These are phyloP conservation scores for Scheffersomyces amazonensis DNA, from an alignment of 805 yeast genomes.

Conservation along the genomic window DNA sequence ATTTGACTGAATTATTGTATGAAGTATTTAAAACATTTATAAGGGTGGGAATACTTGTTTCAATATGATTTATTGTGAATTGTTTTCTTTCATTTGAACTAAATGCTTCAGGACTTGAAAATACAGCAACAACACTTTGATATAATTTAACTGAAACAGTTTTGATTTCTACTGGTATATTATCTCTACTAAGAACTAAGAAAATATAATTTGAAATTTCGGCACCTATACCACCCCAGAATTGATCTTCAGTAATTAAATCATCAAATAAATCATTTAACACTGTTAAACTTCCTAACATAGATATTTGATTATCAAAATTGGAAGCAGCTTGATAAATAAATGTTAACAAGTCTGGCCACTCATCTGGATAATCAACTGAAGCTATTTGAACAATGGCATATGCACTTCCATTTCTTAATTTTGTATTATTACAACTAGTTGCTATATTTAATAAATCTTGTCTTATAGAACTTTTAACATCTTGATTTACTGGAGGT, in stretches of 20 bases:
- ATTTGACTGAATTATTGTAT: slow-evolving; percentile 2
- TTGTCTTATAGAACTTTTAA: slow-evolving; percentile 51
- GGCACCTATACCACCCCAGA: slow-evolving; percentile 70
- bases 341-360: slow-evolving; percentile 68
- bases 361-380: slow-evolving; percentile 92
- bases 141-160: slow-evolving; percentile 43
- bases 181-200: slow-evolving; percentile 29
- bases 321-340: slow-evolving; percentile 43
- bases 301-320: slow-evolving; percentile 21
- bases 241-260: slow-evolving; percentile 79
- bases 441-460: slow-evolving; percentile 48
- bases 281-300: slow-evolving; percentile 57
- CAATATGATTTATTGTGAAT: slow-evolving; percentile 29
- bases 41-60: slow-evolving; percentile 14
- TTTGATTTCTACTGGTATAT: slow-evolving; percentile 37
- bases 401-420: slow-evolving; percentile 66
- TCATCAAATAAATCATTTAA: slow-evolving; percentile 82
- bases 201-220: slow-evolving; percentile 52
- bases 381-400: slow-evolving; percentile 82
- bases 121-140: slow-evolving; percentile 49
- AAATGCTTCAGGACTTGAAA: slow-evolving; percentile 49
- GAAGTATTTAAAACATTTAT: slow-evolving; percentile 14
- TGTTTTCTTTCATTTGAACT: slow-evolving; percentile 32
- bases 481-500: slow-evolving; percentile 52
- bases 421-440: slow-evolving; percentile 47